Evolutionary conservation across 1,139 yeast genomes (phyloP), one percentile per base, ranked within the genome.

Genomic region (Sugiyamaella xylanicola): DNA sequence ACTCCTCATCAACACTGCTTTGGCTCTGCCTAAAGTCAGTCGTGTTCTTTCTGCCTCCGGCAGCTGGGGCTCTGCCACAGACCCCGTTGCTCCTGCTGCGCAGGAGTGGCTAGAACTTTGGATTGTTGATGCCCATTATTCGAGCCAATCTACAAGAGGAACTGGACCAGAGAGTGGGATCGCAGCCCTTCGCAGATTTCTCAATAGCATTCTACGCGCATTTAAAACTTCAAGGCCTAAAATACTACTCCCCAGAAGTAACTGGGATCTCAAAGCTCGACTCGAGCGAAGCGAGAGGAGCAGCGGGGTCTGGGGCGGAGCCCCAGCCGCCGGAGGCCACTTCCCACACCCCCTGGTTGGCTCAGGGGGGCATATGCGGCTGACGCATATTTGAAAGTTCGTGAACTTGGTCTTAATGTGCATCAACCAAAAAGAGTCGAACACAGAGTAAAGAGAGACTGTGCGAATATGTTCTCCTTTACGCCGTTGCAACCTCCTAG

Each of bases 401-500:
- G 29, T 25, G 39, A 35, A 13, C 39, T 35, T 35, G 39, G 13
- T 35, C 39, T 27, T 8, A 27, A 8, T 13, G 11, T 8, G 8
- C 35, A 16, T 16, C 37, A 32, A 16, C 37, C 17, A 19, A 11
- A 37, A 11, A 19, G 17, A 5, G 29, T 5, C 9, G 5, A 9
- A 25, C 29, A 25, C 9, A 25, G 8, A 8, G 37, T 5, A 19
- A 19, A n/a, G 22, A 5, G 29, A 25, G 29, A 25, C 29, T 25
- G 29, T 17, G 16, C 3, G 20, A 45, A 15, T 9, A 48, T 48
- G 52, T 48, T 48, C 22, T 48, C 52, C 3, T 48, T 48, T 20
- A 48, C 52, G 2, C 52, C 52, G 9, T 29, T 48, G 25, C 45
- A 29, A 19, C 46, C 45, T 16, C 52, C 52, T 1, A 17, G 47